Evolutionary conservation across 805 yeast genomes (phyloP).

Genomic region (Nakazawaea wickerhamii): DNA sequence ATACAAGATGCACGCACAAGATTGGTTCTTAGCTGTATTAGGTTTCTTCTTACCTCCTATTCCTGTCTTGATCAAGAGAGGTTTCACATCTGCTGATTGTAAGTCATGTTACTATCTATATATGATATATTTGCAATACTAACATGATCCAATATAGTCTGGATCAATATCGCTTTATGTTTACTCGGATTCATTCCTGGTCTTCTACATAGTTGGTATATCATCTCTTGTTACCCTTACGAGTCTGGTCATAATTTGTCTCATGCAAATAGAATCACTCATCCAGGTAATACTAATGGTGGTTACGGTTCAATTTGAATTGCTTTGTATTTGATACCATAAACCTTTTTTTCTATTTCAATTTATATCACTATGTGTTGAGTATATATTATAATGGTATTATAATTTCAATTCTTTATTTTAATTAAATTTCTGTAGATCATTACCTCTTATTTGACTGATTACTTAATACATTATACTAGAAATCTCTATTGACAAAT

Average conservation of each 20-base stretch:
- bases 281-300: conserved; percentile 29
- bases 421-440: too few species aligned
- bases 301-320: conserved; percentile 27
- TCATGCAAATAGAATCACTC: conserved; percentile 23
- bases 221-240: conserved; percentile 66
- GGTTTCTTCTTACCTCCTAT: conserved; percentile 70
- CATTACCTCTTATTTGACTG: too few species aligned
- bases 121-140: background rate
- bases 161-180: conserved; percentile 64
- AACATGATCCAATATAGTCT: conserved; percentile 22
- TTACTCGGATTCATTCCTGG: conserved; percentile 74
- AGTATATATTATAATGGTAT: too few species aligned
- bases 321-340: background rate
- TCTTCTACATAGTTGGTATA: conserved; percentile 70
- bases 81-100: conserved; percentile 53
- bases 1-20: conserved; percentile 22
- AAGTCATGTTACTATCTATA: conserved; percentile 16
- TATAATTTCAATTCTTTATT: too few species aligned
- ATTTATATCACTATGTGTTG: too few species aligned
- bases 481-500: too few species aligned
- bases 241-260: conserved; percentile 16
- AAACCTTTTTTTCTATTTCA: too few species aligned
- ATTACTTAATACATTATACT: too few species aligned
- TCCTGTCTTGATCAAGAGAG: conserved; percentile 66
- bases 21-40: conserved; percentile 62